Base-by-base conservation (phyloP, 352 stramenopile genomes). In the Pythium rishiriense region DNA sequence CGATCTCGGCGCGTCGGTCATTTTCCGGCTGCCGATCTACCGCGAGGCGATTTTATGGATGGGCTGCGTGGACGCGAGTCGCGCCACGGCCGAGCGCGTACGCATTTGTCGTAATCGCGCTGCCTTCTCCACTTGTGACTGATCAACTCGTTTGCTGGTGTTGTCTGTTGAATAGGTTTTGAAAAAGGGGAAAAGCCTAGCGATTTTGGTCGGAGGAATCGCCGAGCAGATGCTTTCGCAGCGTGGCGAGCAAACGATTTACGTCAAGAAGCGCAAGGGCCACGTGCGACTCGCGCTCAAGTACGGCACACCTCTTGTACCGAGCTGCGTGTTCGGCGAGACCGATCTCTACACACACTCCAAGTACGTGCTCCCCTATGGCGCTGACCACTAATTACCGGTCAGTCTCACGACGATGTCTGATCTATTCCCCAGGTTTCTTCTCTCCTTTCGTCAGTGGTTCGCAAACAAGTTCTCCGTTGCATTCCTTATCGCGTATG, bases 341-440 rank as follows among this genome's bases (percentile, higher is more conserved):
- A 95, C 81, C 0, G 83, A 95, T 37, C 69, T 93, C n/a, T 93
- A 85, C 70, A 90, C 82, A 6, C 81, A 90, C 56, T 93, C 85
- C 4, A 78, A 66, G 83, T 94, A 61, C 43, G 57, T 35, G 41
- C 31, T 35, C 10, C 10, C 31, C 10, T 10, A 5, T 10, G 10
- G n/a, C n/a, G n/a, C n/a, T n/a, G n/a, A n/a, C n/a, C n/a, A n/a
- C n/a, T n/a, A n/a, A n/a, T n/a, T n/a, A n/a, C n/a, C n/a, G n/a
- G n/a, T n/a, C n/a, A n/a, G n/a, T n/a, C n/a, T n/a, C n/a, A n/a
- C n/a, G n/a, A n/a, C n/a, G n/a, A n/a, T n/a, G n/a, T n/a, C n/a
- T n/a, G n/a, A n/a, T n/a, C n/a, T n/a, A n/a, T n/a, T n/a, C n/a
- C 8, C 7, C 48, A 91, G 78, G 28, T 57, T 87, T n/a, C 55